A percentile compares a stretch with the other conserved stretches of the same genome.
Evolutionary conservation across 768 basidiomycete genomes (phyloP).

Genomic region (Xanthoconium stramineum): DNA sequence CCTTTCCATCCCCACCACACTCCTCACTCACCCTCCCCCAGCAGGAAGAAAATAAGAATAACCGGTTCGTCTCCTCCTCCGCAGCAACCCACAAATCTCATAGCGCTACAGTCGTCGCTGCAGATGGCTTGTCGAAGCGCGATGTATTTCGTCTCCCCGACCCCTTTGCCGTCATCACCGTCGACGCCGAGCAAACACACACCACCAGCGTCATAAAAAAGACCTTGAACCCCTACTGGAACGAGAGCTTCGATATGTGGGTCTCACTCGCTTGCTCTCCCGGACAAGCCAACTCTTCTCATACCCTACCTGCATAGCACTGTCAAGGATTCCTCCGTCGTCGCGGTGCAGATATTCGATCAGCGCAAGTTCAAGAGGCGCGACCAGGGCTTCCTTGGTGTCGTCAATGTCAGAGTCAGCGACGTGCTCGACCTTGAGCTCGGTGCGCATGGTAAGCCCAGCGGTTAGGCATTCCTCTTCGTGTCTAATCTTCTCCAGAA

Average conservation of each 20-base stretch:
- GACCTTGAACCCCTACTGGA: slow-evolving; percentile 94
- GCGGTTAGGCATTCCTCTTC: background rate
- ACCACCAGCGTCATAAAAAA: slow-evolving; percentile 98
- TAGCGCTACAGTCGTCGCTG: slow-evolving; percentile 77
- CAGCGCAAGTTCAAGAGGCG: slow-evolving; percentile 98
- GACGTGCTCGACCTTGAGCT: slow-evolving; percentile 90
- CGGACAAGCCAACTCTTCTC: background rate
- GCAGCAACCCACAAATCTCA: background rate
- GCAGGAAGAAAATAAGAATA: slow-evolving; percentile 74
- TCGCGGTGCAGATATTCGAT: slow-evolving; percentile 98
- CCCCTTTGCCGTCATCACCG: slow-evolving; percentile 97
- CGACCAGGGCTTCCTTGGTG: slow-evolving; percentile 97
- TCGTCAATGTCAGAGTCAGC: slow-evolving; percentile 91
- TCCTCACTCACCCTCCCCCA: slow-evolving; percentile 16
- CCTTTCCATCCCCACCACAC: background rate
- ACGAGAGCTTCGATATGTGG: slow-evolving; percentile 96
- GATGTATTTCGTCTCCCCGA: slow-evolving; percentile 96
- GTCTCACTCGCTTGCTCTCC: slow-evolving; percentile 21
- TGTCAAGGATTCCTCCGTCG: slow-evolving; percentile 96
- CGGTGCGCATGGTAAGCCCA: slow-evolving; percentile 81
- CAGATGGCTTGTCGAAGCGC: slow-evolving; percentile 89
- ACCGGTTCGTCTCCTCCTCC: slow-evolving; percentile 49
- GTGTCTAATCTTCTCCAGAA: slow-evolving; percentile 46
- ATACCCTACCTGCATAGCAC: slow-evolving; percentile 47
- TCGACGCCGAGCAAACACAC: slow-evolving; percentile 96